A percentile compares a stretch with the other conserved stretches of the same genome.
Evolutionary conservation across 2,329 filamentous ascomycete species (phyloP).

Genomic region (Colletotrichum sp.): DNA sequence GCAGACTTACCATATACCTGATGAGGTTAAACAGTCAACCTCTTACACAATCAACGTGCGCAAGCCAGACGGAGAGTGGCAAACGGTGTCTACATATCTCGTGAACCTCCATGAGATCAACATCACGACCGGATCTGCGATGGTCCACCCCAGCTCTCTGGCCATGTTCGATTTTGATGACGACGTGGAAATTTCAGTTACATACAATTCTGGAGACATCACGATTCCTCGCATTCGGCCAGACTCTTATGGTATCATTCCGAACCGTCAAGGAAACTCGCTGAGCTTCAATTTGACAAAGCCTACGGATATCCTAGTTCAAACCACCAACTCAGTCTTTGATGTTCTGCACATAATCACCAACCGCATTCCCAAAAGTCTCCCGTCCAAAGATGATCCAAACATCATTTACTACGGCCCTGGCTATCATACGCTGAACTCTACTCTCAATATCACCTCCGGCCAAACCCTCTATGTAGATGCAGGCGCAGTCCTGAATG

Average conservation of each 20-base stretch:
- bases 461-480: background rate
- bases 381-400: background rate
- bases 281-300: background rate
- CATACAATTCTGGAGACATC: background rate
- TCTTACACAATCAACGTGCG: background rate
- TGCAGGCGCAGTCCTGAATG: background rate
- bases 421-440: conserved; percentile 23
- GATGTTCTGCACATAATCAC: conserved; percentile 27
- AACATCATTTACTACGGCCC: conserved; percentile 26
- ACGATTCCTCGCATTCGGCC: background rate
- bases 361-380: conserved; percentile 21
- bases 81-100: background rate
- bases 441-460: conserved; percentile 13
- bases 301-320: background rate
- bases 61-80: background rate
- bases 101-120: background rate
- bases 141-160: background rate
- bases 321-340: conserved; percentile 28
- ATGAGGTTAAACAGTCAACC: background rate
- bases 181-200: background rate
- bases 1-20: background rate
- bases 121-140: background rate
- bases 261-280: background rate
- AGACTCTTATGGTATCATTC: background rate
- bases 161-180: background rate